Base-by-base conservation (phyloP, 805 yeast genomes). In the Komagataella ulmi region DNA sequence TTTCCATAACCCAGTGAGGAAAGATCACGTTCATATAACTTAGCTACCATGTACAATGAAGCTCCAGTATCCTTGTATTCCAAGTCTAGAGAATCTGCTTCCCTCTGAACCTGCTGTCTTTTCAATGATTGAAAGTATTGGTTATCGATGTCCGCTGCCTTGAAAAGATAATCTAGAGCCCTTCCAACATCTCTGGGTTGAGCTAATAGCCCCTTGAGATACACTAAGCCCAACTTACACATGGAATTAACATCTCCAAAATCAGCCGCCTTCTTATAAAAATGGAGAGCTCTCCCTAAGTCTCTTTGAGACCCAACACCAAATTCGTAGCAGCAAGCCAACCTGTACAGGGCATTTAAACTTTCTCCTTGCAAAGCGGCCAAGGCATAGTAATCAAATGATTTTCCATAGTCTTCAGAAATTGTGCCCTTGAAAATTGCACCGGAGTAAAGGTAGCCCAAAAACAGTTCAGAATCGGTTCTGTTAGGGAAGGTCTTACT, bases 171-270 rank as follows among this genome's bases (percentile, higher is more conserved):
- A 21, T 67, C 59, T 6, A 80, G 55, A 2, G 83, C 76, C 53
- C 69, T 69, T 45, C 62, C 57, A 12, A 74, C 68, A 47, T 71
- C 65, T 56, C 68, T 66, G 7, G 62, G 62, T 52, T 67, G 71
- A 21, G 69, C 66, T 2, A 74, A 57, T 17, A 62, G 59, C 2
- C 83, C 84, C 17, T 77, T 71, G 17, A 82, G 68, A 56, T 75
- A 70, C 48, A 81, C 71, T 77, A 81, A 76, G 5, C 89, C 93
- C 17, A 85, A 65, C 63, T 84, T 83, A 66, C 82, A 84, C 86
- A 84, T 83, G 19, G 88, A 81, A 12, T 81, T 74, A 3, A 76
- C 77, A 56, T 77, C 79, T 4, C 83, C 84, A 19, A 74, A 63
- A n/a, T 71, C 65, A 2, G 90, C 87, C 0, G 88, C 86, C 48